phyloP scores from a whole-genome alignment of 1,284 basidiomycete genomes.

The Irpex sp. region DNA sequence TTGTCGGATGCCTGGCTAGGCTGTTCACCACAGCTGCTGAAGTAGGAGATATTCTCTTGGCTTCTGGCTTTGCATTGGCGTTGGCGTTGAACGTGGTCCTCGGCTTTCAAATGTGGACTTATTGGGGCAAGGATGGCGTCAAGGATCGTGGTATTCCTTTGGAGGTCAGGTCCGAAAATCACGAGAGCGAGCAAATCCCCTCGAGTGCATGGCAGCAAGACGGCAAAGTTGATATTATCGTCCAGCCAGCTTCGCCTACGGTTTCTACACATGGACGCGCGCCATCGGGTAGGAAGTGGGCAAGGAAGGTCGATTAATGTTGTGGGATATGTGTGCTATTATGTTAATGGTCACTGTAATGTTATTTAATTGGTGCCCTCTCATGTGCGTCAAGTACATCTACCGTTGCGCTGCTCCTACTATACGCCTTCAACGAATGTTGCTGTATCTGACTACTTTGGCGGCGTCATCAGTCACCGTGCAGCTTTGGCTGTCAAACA shows the following conservation, averaged over 20 bases:
- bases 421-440: too few species aligned
- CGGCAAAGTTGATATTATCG: slow-evolving; percentile 38
- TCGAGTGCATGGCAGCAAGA: slow-evolving; percentile 22
- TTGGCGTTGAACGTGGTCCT: slow-evolving; percentile 77
- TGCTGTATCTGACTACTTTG: too few species aligned
- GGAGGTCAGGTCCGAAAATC: slow-evolving; percentile 17
- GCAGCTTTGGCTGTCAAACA: too few species aligned
- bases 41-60: slow-evolving; percentile 75
- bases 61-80: slow-evolving; percentile 78
- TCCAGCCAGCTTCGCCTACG: slow-evolving; percentile 36
- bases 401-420: too few species aligned
- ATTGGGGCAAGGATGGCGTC: slow-evolving; percentile 62
- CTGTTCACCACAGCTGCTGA: slow-evolving; percentile 89
- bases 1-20: slow-evolving; percentile 82
- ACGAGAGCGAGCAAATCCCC: slow-evolving; percentile 27
- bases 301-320: slow-evolving; percentile 61
- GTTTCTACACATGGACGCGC: slow-evolving; percentile 27
- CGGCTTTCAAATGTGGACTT: slow-evolving; percentile 78
- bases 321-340: slow-evolving; percentile 10
- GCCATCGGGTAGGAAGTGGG: slow-evolving; percentile 59
- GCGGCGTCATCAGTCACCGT: too few species aligned
- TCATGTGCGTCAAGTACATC: too few species aligned
- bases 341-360: not conserved
- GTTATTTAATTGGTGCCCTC: slow-evolving; percentile 5
- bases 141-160: slow-evolving; percentile 26